Percentiles rank a stretch among this genome's conserved stretches.
Conservation (phyloP, 192 early-diverging fungal species). For the Thamnidium elegans region DNA sequence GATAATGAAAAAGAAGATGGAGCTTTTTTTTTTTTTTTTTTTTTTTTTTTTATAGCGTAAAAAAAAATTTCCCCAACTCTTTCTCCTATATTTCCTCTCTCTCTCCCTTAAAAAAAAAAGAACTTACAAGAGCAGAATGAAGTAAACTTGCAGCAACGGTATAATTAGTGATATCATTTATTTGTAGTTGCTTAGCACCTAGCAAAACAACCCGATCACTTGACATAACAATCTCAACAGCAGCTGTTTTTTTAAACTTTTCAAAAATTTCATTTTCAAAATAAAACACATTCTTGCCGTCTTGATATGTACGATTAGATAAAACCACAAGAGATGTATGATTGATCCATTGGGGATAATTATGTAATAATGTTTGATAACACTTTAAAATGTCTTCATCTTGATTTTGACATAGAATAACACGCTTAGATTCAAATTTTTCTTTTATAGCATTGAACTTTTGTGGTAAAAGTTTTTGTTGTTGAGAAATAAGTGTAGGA, state of each 20-base stretch:
- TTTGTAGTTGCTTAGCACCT: too few species aligned
- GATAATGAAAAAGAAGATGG: background rate
- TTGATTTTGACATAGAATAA: background rate
- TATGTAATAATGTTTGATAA: background rate
- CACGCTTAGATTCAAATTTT: background rate
- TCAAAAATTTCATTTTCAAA: background rate
- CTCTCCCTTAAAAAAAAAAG: background rate
- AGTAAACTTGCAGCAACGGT: background rate
- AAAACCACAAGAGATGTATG: background rate
- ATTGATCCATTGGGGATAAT: background rate
- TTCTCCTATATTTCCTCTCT: background rate
- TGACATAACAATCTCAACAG: background rate
- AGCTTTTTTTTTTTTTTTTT: too few species aligned
- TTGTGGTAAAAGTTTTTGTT: too few species aligned
- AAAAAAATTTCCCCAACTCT: background rate
- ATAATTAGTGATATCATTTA: background rate
- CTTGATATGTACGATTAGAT: background rate
- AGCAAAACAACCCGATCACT: background rate
- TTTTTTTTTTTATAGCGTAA: too few species aligned
- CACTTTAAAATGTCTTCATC: background rate
- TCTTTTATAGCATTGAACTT: background rate
- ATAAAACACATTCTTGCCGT: background rate
- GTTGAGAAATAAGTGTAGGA: too few species aligned
- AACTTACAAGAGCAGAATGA: too few species aligned
- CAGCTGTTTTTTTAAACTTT: background rate